Percentiles rank a stretch among this genome's conserved stretches.
These are phyloP conservation scores for Tylopilus sp. DNA, from an alignment of 768 basidiomycete species.

Conservation along the genomic window DNA sequence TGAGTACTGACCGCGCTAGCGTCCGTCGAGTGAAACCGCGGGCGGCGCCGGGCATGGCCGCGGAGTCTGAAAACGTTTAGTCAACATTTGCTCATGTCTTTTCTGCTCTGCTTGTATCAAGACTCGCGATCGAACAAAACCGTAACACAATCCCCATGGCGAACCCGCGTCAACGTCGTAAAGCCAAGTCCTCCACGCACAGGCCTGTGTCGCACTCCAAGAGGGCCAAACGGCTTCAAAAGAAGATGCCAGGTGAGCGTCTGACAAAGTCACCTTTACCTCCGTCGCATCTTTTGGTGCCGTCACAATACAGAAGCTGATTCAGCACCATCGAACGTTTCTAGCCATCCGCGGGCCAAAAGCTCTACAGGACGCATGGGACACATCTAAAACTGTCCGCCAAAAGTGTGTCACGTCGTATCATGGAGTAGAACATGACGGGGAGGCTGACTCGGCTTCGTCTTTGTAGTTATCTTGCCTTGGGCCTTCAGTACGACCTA, in stretches of 20 bases:
- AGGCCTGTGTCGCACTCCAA: conserved; percentile 69
- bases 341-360: conserved; percentile 80
- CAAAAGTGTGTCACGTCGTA: conserved; percentile 70
- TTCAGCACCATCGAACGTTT: conserved; percentile 2
- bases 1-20: not conserved
- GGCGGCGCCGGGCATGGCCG: not conserved
- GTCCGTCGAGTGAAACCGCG: not conserved
- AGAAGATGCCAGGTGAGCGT: conserved; percentile 70
- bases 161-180: conserved; percentile 91
- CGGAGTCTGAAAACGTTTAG: conserved; percentile 13
- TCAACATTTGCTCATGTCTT: no score
- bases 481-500: conserved; percentile 69
- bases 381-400: conserved; percentile 78
- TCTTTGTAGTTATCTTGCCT: conserved; percentile 60
- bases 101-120: not conserved
- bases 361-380: conserved; percentile 81
- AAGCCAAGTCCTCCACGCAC: conserved; percentile 75
- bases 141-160: conserved; percentile 47
- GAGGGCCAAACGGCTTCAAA: conserved; percentile 69
- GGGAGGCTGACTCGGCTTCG: not conserved
- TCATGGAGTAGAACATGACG: not conserved
- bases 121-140: not conserved
- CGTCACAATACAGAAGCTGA: conserved; percentile 5
- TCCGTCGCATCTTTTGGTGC: not conserved
- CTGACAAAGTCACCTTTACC: not conserved